Evolutionary conservation across 441 rosid species (phyloP).

Genomic region (Capsella rubella): DNA sequence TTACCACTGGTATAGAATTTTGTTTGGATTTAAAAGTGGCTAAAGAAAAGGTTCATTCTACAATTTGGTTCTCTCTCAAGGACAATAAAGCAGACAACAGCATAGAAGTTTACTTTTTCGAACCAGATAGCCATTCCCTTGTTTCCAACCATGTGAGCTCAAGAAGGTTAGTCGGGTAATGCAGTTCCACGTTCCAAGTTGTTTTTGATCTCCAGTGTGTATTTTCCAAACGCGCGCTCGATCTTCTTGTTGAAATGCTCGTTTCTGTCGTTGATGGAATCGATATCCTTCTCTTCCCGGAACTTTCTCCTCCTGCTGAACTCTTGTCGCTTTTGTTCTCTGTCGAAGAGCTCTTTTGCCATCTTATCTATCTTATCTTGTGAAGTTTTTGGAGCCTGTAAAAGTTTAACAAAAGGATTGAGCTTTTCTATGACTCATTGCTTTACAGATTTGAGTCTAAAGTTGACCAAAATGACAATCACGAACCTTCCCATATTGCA

Average conservation of each 20-base stretch:
- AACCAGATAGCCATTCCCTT: slow-evolving; percentile 12
- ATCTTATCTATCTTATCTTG: slow-evolving; percentile 84
- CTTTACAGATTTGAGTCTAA: slow-evolving; percentile 1
- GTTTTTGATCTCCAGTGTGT: slow-evolving; percentile 92
- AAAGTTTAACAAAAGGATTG: slow-evolving; percentile 20
- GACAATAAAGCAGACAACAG: not conserved
- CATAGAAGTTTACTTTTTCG: slow-evolving; percentile 10
- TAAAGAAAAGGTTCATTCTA: slow-evolving; percentile 5
- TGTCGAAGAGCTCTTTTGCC: slow-evolving; percentile 83
- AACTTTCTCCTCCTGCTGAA: slow-evolving; percentile 90
- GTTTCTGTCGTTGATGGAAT: slow-evolving; percentile 95
- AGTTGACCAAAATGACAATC: slow-evolving; percentile 7
- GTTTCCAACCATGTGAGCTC: slow-evolving; percentile 2
- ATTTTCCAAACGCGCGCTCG: slow-evolving; percentile 88
- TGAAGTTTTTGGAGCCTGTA: slow-evolving; percentile 78
- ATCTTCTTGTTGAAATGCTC: slow-evolving; percentile 99
- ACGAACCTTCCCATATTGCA: slow-evolving; percentile 90
- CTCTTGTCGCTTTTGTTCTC: slow-evolving; percentile 73
- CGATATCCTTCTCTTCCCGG: slow-evolving; percentile 91
- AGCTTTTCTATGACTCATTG: slow-evolving; percentile 8
- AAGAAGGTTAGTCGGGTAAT: slow-evolving; percentile 74
- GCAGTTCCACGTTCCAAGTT: slow-evolving; percentile 96
- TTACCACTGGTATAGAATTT: not conserved
- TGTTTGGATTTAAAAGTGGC: not conserved
- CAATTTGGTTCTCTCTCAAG: slow-evolving; percentile 16